Evolutionary conservation across 2,329 filamentous ascomycete species (phyloP), one percentile per base, ranked within the genome.

Genomic region (Cyphellophora europaea): DNA sequence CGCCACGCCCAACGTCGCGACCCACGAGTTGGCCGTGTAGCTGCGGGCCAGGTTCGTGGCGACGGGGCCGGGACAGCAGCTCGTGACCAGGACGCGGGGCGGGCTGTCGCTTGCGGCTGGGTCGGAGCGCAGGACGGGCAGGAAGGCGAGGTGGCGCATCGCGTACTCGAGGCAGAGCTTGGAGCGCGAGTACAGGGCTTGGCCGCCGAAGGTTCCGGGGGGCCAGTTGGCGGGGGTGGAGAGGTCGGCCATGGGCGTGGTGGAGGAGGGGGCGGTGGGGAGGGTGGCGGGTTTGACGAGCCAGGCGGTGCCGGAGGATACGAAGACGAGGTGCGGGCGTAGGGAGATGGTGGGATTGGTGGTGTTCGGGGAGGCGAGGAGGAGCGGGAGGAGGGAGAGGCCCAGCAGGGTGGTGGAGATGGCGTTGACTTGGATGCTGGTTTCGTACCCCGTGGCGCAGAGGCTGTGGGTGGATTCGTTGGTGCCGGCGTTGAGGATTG

Each of bases 341-440:
- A 25, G n/a, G 8, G 21, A 8, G 19, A 36, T 40, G 3, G 33
- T 29, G 11, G 13, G 39, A 14, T 38, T 42, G 3, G 50, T 43
- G 2, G 34, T 32, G 4, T 51, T 48, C 12, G 59, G 55, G 29
- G 57, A 58, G 5, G 46, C 50, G 15, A 53, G 51, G 10, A 72
- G 48, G 34, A 65, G 63, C 0, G 66, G 67, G 2, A 72, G 53
- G 8, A 79, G 56, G 2, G 75, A 50, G 3, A 76, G 42, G 1
- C 61, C 69, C 5, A 79, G 53, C 1, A 77, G 56, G 5, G 65
- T 59, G 1, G 71, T 78, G 2, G 71, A 72, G 2, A 79, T 53
- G 1, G 66, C 60, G 47, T 78, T 77, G 43, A 76, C 67, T 49
- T 78, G 72, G 8, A 79, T 43, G 2, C 62, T 67, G 35, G 64